Percentiles rank a stretch among this genome's conserved stretches.
Evolutionary conservation across 805 yeast genomes (phyloP).

Genomic region (Sugiyamaella boreocaroliniensis): DNA sequence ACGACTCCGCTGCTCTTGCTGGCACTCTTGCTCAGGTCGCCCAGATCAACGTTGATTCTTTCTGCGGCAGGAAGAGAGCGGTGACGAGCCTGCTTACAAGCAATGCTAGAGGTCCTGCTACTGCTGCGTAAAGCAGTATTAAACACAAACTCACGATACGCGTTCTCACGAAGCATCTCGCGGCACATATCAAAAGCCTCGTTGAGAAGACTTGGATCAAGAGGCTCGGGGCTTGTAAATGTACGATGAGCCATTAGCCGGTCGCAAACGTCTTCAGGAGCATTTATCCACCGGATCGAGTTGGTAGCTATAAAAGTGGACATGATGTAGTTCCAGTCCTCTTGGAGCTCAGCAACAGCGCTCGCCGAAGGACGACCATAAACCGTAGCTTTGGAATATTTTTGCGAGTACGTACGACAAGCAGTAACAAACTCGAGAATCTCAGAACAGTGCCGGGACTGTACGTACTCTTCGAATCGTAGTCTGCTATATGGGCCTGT

Average conservation of each 20-base stretch:
- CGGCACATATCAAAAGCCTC: not conserved
- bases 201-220: not conserved
- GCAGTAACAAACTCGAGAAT: conserved; percentile 25
- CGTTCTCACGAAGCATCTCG: not conserved
- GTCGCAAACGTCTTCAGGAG: conserved; percentile 26
- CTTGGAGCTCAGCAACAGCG: conserved; percentile 3
- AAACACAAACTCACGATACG: not conserved
- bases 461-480: conserved; percentile 25
- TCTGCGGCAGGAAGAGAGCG: too few relatives aligned
- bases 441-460: conserved; percentile 29
- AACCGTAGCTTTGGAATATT: not conserved
- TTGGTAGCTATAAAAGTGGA: conserved; percentile 22
- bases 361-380: not conserved
- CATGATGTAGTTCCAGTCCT: conserved; percentile 26
- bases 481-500: conserved; percentile 25
- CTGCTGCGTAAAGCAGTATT: not conserved
- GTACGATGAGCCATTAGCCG: too few relatives aligned
- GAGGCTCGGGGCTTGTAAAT: not conserved
- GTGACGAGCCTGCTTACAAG: too few relatives aligned
- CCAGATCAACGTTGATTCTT: too few relatives aligned
- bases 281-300: conserved; percentile 27
- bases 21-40: too few relatives aligned
- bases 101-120: too few relatives aligned
- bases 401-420: not conserved
- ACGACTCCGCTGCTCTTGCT: too few relatives aligned